Conservation (phyloP, 352 stramenopile genomes). For the Pythium sp. region DNA sequence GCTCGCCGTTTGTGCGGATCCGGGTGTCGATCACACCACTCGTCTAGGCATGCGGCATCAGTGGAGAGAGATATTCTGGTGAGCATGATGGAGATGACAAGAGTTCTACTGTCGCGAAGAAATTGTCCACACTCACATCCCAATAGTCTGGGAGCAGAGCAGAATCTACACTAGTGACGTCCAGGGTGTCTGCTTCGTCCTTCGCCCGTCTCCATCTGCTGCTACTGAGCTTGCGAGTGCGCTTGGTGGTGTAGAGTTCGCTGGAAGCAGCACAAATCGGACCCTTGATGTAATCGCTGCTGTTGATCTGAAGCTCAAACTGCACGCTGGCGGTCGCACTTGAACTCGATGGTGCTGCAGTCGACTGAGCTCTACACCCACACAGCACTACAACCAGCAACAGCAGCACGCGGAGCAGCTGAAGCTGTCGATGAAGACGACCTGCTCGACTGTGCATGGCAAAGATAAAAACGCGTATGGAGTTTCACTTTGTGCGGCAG, state of each 20-base stretch:
- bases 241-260: not conserved
- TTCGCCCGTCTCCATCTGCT: not conserved
- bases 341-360: not conserved
- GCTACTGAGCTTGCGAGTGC: not conserved
- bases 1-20: slow-evolving; percentile 51
- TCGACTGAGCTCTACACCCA: not conserved
- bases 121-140: slow-evolving; percentile 24
- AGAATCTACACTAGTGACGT: slow-evolving; percentile 31
- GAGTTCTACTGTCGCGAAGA: not conserved
- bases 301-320: not conserved
- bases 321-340: not conserved
- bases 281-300: not conserved
- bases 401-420: not conserved
- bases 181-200: not conserved
- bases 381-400: not conserved
- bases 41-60: not conserved
- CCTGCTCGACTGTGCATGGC: not conserved
- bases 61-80: not conserved
- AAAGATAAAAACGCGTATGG: too few relatives aligned
- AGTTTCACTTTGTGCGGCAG: too few relatives aligned
- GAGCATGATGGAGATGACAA: not conserved
- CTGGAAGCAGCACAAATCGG: not conserved
- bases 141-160: slow-evolving; percentile 53
- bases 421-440: not conserved
- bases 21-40: slow-evolving; percentile 19